A percentile compares a stretch with the other conserved stretches of the same genome.
Evolutionary conservation across 805 yeast genomes (phyloP).

Genomic region (Naumovozyma dairenensis): DNA sequence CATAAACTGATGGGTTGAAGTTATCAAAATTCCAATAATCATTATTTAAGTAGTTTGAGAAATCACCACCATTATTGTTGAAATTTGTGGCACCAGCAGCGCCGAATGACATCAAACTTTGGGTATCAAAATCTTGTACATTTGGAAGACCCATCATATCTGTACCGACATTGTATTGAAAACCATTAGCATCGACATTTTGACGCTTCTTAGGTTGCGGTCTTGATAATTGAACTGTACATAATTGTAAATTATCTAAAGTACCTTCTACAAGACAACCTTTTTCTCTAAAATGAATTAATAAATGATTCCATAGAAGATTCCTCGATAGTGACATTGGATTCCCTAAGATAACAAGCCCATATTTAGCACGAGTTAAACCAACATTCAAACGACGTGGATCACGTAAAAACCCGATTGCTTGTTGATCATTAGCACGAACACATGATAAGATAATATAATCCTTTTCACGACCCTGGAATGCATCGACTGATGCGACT

Average conservation of each 20-base stretch:
- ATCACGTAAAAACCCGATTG: constrained; percentile 76
- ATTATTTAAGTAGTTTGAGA: constrained; percentile 17
- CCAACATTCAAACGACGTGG: constrained; percentile 86
- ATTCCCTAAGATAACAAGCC: constrained; percentile 73
- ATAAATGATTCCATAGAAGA: constrained; percentile 66
- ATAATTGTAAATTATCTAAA: constrained; percentile 64
- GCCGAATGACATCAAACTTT: constrained; percentile 27
- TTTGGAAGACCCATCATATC: constrained; percentile 13
- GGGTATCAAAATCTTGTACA: constrained; percentile 25
- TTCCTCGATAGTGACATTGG: constrained; percentile 67
- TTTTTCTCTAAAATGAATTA: constrained; percentile 68
- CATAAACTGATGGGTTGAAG: not conserved
- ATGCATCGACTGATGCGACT: constrained; percentile 94
- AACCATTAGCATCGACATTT: constrained; percentile 6
- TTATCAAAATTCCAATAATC: constrained; percentile 17
- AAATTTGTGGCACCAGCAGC: constrained; percentile 8
- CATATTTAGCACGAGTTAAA: constrained; percentile 77
- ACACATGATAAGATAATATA: constrained; percentile 92
- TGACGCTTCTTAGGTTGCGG: constrained; percentile 17
- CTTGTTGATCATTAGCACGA: constrained; percentile 65
- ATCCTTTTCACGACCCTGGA: constrained; percentile 96
- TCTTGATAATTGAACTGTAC: constrained; percentile 45
- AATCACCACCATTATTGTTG: constrained; percentile 15
- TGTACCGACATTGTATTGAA: constrained; percentile 15
- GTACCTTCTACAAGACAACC: constrained; percentile 90